Percentiles rank a stretch among this genome's conserved stretches.
These are phyloP conservation scores for Hymenoscyphus occultus DNA, from an alignment of 2,329 filamentous ascomycete species.

Conservation along the genomic window DNA sequence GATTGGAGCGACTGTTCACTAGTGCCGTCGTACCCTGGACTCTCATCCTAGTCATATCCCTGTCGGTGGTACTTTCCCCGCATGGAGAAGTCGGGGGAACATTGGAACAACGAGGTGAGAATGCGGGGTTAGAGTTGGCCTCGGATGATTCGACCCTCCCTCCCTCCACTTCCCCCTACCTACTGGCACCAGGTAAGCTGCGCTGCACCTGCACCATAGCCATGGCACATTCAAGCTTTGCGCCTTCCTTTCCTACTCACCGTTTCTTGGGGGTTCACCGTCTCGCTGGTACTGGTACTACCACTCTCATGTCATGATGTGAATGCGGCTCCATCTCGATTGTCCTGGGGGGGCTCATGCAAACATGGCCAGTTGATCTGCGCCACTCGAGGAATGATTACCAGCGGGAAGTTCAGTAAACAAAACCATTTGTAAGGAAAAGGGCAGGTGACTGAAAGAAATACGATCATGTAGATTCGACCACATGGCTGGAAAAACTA, in stretches of 20 bases:
- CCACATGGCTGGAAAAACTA: not conserved
- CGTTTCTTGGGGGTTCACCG: slow-evolving; percentile 9
- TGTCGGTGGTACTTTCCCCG: slow-evolving; percentile 7
- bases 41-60: not conserved
- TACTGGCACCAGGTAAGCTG: not conserved
- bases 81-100: not conserved
- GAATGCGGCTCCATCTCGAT: no score
- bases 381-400: not conserved
- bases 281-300: no score
- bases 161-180: not conserved
- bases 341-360: not conserved
- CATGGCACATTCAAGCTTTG: slow-evolving; percentile 17
- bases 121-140: slow-evolving; percentile 16
- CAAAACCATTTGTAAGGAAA: not conserved
- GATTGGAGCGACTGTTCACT: slow-evolving; percentile 24
- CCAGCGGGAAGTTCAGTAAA: not conserved
- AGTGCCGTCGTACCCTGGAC: not conserved
- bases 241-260: slow-evolving; percentile 1
- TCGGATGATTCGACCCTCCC: no score
- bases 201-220: no score
- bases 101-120: not conserved
- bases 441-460: not conserved
- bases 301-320: no score
- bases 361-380: not conserved
- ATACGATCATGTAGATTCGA: not conserved